Conservation (phyloP, 768 basidiomycete species). For the Holtermanniella nyarrowii region DNA sequence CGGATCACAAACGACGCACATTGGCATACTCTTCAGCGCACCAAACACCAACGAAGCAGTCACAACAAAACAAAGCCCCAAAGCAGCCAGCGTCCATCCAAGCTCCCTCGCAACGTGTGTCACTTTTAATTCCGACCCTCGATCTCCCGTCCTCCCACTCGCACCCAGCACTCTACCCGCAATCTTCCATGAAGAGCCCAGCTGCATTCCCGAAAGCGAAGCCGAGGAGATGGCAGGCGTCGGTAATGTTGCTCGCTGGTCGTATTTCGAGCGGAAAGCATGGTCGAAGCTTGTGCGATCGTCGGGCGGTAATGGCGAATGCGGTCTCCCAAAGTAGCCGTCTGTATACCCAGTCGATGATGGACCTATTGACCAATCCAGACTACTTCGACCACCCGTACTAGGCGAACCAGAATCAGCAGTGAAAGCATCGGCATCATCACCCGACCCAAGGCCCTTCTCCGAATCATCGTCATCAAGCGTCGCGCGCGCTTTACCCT, state of each 20-base stretch:
- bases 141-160: conserved; percentile 1
- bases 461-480: conserved; percentile 21
- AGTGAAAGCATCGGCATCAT: conserved; percentile 2
- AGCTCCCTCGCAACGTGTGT: conserved; percentile 25
- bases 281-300: neutral
- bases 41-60: conserved; percentile 28
- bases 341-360: conserved; percentile 16
- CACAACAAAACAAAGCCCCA: conserved; percentile 26
- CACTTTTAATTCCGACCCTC: conserved; percentile 7
- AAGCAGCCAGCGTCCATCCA: conserved; percentile 30
- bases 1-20: conserved; percentile 21
- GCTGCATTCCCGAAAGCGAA: neutral
- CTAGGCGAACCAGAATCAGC: conserved; percentile 1
- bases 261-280: neutral
- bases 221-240: conserved; percentile 1
- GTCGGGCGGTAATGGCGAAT: conserved; percentile 11
- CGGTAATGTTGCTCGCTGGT: neutral
- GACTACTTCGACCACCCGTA: conserved; percentile 1
- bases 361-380: neutral
- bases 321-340: conserved; percentile 26
- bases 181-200: neutral
- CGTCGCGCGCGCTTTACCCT: conserved; percentile 6
- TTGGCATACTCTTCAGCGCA: conserved; percentile 32
- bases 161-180: neutral
- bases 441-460: conserved; percentile 6